A percentile compares a stretch with the other conserved stretches of the same genome.
Conservation (phyloP, 805 yeast species). For the Lachancea quebecensis region DNA sequence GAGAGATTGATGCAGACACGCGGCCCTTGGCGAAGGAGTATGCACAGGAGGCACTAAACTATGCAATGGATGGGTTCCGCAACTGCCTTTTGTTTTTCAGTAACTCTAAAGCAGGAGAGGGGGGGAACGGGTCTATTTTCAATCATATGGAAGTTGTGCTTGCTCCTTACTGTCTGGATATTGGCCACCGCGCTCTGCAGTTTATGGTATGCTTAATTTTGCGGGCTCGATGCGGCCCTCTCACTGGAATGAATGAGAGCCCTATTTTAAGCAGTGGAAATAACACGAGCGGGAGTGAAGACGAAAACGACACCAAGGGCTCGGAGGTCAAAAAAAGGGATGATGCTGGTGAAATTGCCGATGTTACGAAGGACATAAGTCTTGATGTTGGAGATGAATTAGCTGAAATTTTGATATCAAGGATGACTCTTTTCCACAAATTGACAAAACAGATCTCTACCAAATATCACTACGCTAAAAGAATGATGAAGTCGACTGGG, state of each 20-base stretch:
- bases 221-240: constrained; percentile 41
- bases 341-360: constrained; percentile 22
- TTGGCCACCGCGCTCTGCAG: constrained; percentile 51
- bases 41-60: constrained; percentile 38
- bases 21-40: constrained; percentile 32
- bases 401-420: constrained; percentile 33
- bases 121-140: constrained; percentile 31
- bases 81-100: constrained; percentile 37
- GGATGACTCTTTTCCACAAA: constrained; percentile 38
- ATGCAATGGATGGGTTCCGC: constrained; percentile 39
- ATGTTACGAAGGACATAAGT: constrained; percentile 30
- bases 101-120: constrained; percentile 29
- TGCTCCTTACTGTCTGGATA: constrained; percentile 43
- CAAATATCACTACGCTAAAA: constrained; percentile 62
- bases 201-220: constrained; percentile 50
- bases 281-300: constrained; percentile 20
- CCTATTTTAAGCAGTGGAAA: constrained; percentile 16
- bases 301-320: constrained; percentile 18
- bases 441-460: constrained; percentile 43
- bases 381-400: constrained; percentile 34
- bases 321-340: constrained; percentile 15
- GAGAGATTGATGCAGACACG: constrained; percentile 31
- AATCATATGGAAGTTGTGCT: constrained; percentile 39
- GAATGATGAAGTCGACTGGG: constrained; percentile 51
- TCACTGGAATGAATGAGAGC: constrained; percentile 30